Evolutionary conservation across 2,329 filamentous ascomycete species (phyloP), one percentile per base, ranked within the genome.

Genomic region (Aspergillus candidus): DNA sequence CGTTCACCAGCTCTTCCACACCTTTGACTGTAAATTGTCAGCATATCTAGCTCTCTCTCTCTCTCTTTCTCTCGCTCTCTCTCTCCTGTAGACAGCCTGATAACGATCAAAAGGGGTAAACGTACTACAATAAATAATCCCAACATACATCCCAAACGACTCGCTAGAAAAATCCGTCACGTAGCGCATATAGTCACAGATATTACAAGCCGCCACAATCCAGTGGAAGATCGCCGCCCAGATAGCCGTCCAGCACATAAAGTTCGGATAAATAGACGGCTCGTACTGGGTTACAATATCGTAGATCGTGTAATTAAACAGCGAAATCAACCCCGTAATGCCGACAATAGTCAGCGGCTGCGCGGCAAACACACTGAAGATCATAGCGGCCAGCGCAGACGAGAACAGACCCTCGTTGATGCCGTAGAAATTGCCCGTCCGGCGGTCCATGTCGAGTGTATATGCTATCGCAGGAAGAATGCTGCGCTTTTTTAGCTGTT

Each of bases 221-320:
- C 75, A 80, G 53, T 81, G 77, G 35, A 76, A 76, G 13, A 79
- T 72, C 1, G 75, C 75, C 0, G 73, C 72, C 76, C 75, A 80
- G 15, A 80, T 79, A 1, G 69, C 72, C 0, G 74, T 71, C 76
- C 76, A 79, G 4, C 70, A 71, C 58, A 79, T 76, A 53, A 79
- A 77, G 38, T 71, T 67, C 0, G 74, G 71, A 54, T 79, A 79
- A 5, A 78, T 62, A 1, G 62, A 52, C 2, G 72, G 68, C 33
- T 77, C 73, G 47, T 78, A 72, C 11, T 63, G 63, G 18, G 59
- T 60, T 35, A 78, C 67, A 41, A 80, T 79, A 46, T 79, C 74
- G 59, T 76, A 80, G 48, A 78, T 78, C 17, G 77, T 80, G 53
- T 77, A 79, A 55, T 79, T 79, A 66, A 80, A 80, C 0, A 76